Evolutionary conservation across 2,329 filamentous ascomycete genomes (phyloP).

Genomic region (Beauveria sp.): DNA sequence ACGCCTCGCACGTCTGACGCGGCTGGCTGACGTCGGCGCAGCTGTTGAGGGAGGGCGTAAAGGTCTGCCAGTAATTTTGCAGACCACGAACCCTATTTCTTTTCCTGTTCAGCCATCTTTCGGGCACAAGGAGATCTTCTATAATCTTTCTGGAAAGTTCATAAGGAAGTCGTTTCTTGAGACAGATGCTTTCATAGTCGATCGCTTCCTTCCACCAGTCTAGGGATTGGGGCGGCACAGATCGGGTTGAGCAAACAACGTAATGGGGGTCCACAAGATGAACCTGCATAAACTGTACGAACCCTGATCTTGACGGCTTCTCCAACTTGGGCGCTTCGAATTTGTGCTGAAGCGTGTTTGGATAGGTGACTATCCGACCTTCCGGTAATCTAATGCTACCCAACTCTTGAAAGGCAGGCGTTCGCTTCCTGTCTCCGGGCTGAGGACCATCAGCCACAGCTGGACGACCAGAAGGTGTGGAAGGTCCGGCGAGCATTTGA

Average conservation of each 20-base stretch:
- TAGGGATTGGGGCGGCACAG: not conserved
- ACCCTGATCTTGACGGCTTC: not conserved
- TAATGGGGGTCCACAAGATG: slow-evolving; percentile 5
- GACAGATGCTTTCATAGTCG: not conserved
- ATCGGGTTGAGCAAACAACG: not conserved
- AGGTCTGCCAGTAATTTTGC: no score
- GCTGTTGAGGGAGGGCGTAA: no score
- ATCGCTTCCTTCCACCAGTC: not conserved
- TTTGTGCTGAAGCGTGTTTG: not conserved
- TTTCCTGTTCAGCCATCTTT: no score
- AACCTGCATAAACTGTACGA: not conserved
- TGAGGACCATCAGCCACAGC: not conserved
- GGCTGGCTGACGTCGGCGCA: no score
- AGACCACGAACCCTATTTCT: no score
- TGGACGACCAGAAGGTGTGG: not conserved
- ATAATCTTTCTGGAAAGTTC: not conserved
- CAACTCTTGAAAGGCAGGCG: not conserved
- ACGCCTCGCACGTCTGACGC: no score
- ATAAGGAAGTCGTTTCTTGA: not conserved
- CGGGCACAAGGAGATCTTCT: not conserved
- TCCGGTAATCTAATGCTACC: not conserved
- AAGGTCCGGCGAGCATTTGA: not conserved
- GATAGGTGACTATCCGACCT: not conserved
- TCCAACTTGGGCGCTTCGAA: not conserved
- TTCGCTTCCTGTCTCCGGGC: not conserved